Evolutionary conservation across 2,329 filamentous ascomycete genomes (phyloP).

Genomic region (Nannizzia gypsea): DNA sequence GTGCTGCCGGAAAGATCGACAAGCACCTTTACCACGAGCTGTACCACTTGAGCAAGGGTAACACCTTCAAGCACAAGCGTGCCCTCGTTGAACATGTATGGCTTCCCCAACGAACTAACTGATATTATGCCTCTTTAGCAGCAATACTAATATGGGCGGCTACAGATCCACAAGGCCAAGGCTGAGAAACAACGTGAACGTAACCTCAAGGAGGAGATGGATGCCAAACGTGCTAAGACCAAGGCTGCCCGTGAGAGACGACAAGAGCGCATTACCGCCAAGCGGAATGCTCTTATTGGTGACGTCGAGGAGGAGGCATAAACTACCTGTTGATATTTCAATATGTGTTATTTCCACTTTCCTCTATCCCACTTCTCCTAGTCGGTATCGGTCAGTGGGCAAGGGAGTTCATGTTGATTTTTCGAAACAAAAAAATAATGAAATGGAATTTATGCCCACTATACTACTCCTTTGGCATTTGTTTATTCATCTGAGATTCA

Average conservation of each 20-base stretch:
- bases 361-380: constrained; percentile 8
- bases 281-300: constrained; percentile 75
- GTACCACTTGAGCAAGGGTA: constrained; percentile 99
- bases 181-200: constrained; percentile 96
- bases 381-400: constrained; percentile 12
- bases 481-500: not conserved
- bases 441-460: constrained; percentile 8
- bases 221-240: constrained; percentile 99
- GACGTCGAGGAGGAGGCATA: constrained; percentile 37
- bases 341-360: constrained; percentile 8
- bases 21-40: constrained; percentile 99
- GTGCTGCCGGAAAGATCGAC: constrained; percentile 99
- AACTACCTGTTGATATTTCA: constrained; percentile 11
- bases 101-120: not conserved
- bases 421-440: constrained; percentile 8
- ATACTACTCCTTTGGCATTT: not conserved
- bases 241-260: constrained; percentile 99
- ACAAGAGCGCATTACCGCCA: constrained; percentile 78
- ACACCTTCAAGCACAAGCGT: constrained; percentile 99
- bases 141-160: constrained; percentile 5
- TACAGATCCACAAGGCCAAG: constrained; percentile 98
- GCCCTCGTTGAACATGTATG: constrained; percentile 99
- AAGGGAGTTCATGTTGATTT: constrained; percentile 11
- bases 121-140: not conserved
- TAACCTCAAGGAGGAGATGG: constrained; percentile 98